These are phyloP conservation scores for Cladorrhinum samala DNA, from an alignment of 495 filamentous ascomycete genomes.

Conservation along the genomic window DNA sequence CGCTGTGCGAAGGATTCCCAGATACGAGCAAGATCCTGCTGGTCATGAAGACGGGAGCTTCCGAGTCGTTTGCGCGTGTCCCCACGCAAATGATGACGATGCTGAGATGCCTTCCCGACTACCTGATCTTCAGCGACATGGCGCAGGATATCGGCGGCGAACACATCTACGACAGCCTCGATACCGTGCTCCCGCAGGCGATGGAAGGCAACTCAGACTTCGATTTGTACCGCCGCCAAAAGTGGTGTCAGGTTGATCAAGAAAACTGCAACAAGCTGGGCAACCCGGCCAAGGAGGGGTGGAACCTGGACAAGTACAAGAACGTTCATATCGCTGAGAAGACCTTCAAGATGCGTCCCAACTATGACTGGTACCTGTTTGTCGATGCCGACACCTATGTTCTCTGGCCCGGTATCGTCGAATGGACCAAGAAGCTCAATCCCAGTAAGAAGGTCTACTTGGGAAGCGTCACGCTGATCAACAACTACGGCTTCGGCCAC, in stretches of 20 bases:
- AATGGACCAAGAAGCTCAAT: conserved; percentile 51
- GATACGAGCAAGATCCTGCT: conserved; percentile 35
- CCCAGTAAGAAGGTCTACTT: conserved; percentile 47
- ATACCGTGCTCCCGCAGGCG: conserved; percentile 33
- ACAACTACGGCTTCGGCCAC: conserved; percentile 55
- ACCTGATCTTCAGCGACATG: conserved; percentile 54
- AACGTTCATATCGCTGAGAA: conserved; percentile 41
- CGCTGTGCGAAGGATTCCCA: conserved; percentile 31
- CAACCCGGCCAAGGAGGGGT: conserved; percentile 35
- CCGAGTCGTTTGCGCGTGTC: conserved; percentile 45
- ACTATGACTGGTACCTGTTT: conserved; percentile 62
- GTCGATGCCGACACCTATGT: conserved; percentile 65
- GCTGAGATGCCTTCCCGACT: conserved; percentile 46
- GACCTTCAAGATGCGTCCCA: conserved; percentile 35
- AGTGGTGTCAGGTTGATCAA: conserved; percentile 36
- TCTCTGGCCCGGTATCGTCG: conserved; percentile 54
- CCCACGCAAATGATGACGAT: conserved; percentile 51
- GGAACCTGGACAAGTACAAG: conserved; percentile 46
- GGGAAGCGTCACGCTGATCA: conserved; percentile 52
- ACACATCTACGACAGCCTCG: conserved; percentile 47
- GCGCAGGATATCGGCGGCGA: conserved; percentile 44
- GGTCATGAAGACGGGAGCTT: conserved; percentile 55
- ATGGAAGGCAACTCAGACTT: conserved; percentile 43
- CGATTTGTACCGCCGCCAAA: conserved; percentile 47
- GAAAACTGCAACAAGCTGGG: conserved; percentile 33